Base-by-base conservation (phyloP, 805 yeast species). In the Cyberlindnera samutprakarnensis region DNA sequence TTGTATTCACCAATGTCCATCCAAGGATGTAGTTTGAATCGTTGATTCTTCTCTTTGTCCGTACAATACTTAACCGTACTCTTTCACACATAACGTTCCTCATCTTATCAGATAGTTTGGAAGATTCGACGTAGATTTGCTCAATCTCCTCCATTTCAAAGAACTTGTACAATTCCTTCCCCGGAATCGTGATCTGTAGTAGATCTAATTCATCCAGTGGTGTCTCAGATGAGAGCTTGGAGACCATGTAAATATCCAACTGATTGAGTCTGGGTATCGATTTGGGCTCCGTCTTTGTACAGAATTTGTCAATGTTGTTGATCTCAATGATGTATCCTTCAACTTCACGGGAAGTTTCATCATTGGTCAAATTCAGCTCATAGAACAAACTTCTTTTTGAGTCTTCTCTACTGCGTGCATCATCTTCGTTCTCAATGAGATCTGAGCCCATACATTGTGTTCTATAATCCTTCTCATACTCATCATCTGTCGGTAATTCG, bases 131-230 rank as follows among this genome's bases (percentile, higher is more conserved):
- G 31, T 49, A 49, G 3, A 38, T 39, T 18, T 44, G 47, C 30
- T 49, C 54, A 20, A 46, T 27, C 25, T 48, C 54, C 12, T 32
- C 18, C 37, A 46, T 33, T 2, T 37, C 45, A 13, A 48, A 26
- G 31, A 49, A 49, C n/a, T 27, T 31, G 17, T 37, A 29, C 1
- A 45, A 30, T 14, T 48, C 49, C 3, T 32, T 18, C 14, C 23
- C 31, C 2, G 34, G 29, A 15, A 28, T 22, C 4, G 44, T 28
- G 5, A 47, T 31, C 35, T 30, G 9, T 45, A 11, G 11, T 39
- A 25, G 12, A 32, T 28, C 7, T 21, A 13, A 8, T 47, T 19
- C 21, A 6, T 4, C 12, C 4, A 14, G 24, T 11, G 8, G 8
- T 12, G 23, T 9, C 9, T 18, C 23, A 8, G 8, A 7, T 10